Percentiles rank a stretch among this genome's conserved stretches.
These are phyloP conservation scores for Tolypocladium tundrense DNA, from an alignment of 2,329 filamentous ascomycete genomes.

Conservation along the genomic window DNA sequence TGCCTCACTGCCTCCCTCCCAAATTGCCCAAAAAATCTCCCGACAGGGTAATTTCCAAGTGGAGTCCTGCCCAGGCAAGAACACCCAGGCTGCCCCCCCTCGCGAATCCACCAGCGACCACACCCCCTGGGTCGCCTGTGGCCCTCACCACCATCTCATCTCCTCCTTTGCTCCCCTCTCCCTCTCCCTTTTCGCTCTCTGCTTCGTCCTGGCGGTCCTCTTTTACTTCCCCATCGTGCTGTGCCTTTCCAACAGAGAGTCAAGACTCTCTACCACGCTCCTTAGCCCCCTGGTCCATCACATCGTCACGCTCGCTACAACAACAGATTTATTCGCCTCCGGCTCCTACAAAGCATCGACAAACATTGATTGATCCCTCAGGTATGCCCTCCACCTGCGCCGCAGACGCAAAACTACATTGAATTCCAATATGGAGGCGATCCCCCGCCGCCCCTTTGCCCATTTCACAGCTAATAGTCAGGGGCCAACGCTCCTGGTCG, in stretches of 20 bases:
- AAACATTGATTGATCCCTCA: background rate
- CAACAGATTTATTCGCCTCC: background rate
- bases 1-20: background rate
- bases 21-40: background rate
- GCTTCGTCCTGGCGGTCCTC: conserved; percentile 14
- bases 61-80: background rate
- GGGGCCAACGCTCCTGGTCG: background rate
- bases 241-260: conserved; percentile 42
- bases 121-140: background rate
- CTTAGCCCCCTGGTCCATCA: conserved; percentile 25
- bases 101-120: background rate
- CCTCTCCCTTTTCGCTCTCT: conserved; percentile 9
- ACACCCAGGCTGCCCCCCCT: background rate
- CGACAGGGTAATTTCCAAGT: conserved; percentile 3
- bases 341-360: background rate
- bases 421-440: background rate
- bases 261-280: conserved; percentile 45
- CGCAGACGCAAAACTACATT: background rate
- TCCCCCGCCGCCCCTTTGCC: background rate
- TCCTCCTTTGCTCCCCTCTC: conserved; percentile 5
- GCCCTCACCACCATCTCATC: background rate
- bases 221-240: conserved; percentile 13
- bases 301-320: conserved; percentile 18
- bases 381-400: background rate
- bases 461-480: no score